Percentiles rank a stretch among this genome's conserved stretches.
phyloP scores from a whole-genome alignment of 345 rosid genomes.

The Capsella bursapastoris region DNA sequence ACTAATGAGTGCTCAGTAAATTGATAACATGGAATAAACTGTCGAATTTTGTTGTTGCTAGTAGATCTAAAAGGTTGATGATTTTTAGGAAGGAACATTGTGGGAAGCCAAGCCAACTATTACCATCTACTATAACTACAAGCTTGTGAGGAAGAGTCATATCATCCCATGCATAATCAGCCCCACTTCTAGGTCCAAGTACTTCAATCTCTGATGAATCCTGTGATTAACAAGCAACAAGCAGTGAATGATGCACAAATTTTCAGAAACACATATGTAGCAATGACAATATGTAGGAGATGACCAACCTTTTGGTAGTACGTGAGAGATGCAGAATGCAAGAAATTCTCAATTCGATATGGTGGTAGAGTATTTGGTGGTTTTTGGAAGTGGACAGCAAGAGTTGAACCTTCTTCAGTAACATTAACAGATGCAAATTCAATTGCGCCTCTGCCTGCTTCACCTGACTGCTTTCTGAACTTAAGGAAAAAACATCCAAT shows the following conservation, averaged over 20 bases:
- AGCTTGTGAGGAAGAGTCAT: slow-evolving; percentile 83
- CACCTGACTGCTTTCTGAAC: slow-evolving; percentile 68
- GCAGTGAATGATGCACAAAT: slow-evolving; percentile 10
- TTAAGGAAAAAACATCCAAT: slow-evolving; percentile 85
- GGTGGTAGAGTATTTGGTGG: slow-evolving; percentile 76
- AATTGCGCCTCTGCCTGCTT: slow-evolving; percentile 45
- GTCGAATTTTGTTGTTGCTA: not conserved
- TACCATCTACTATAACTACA: slow-evolving; percentile 78
- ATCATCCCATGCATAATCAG: slow-evolving; percentile 94
- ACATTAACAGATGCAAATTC: slow-evolving; percentile 83
- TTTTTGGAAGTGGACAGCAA: slow-evolving; percentile 72
- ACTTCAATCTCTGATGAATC: slow-evolving; percentile 79
- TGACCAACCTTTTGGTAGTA: slow-evolving; percentile 88
- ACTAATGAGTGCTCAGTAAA: slow-evolving; percentile 24
- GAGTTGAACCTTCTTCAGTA: slow-evolving; percentile 83
- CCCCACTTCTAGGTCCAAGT: slow-evolving; percentile 69
- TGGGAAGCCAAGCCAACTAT: slow-evolving; percentile 21
- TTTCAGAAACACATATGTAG: slow-evolving; percentile 18
- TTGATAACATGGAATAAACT: slow-evolving; percentile 15
- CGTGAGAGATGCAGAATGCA: slow-evolving; percentile 65
- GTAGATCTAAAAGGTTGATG: slow-evolving; percentile 6
- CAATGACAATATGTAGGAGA: slow-evolving; percentile 34
- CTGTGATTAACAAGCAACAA: slow-evolving; percentile 50
- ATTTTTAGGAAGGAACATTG: slow-evolving; percentile 20
- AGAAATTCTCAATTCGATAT: slow-evolving; percentile 82